Percentiles rank a stretch among this genome's conserved stretches.
Evolutionary conservation across 176 grass and related monocot genomes (phyloP).

Genomic region (Oryza glaberrima): DNA sequence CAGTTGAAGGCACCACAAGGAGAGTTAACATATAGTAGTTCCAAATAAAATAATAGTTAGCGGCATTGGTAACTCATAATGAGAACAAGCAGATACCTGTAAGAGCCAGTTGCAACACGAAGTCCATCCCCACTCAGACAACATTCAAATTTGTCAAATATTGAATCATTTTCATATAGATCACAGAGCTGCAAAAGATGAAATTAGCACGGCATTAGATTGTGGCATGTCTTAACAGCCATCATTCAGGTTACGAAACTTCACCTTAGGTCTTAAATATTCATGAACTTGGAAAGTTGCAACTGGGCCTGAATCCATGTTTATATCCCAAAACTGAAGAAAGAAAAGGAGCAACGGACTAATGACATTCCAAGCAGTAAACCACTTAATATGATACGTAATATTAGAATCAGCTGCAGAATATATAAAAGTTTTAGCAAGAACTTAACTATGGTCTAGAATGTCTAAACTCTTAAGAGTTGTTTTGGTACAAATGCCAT

Average conservation of each 20-base stretch:
- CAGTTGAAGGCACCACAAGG: slow-evolving; percentile 40
- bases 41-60: slow-evolving; percentile 27
- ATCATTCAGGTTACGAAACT: slow-evolving; percentile 38
- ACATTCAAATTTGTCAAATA: slow-evolving; percentile 94
- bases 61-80: slow-evolving; percentile 30
- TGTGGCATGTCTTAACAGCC: slow-evolving; percentile 30
- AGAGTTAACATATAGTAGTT: slow-evolving; percentile 39
- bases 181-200: slow-evolving; percentile 72
- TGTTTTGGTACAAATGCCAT: neutral
- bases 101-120: slow-evolving; percentile 80
- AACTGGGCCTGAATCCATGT: slow-evolving; percentile 89
- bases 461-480: neutral
- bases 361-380: slow-evolving; percentile 13
- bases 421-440: neutral
- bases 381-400: neutral
- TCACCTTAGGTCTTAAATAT: slow-evolving; percentile 90
- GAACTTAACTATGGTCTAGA: neutral
- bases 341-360: neutral
- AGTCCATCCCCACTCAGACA: slow-evolving; percentile 78
- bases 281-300: slow-evolving; percentile 90
- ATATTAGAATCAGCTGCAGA: slow-evolving; percentile 25
- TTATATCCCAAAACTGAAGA: slow-evolving; percentile 88
- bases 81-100: slow-evolving; percentile 61
- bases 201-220: slow-evolving; percentile 31
- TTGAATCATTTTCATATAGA: slow-evolving; percentile 88